Base-by-base conservation (phyloP, 768 basidiomycete genomes). In the Tulasnella sp. region DNA sequence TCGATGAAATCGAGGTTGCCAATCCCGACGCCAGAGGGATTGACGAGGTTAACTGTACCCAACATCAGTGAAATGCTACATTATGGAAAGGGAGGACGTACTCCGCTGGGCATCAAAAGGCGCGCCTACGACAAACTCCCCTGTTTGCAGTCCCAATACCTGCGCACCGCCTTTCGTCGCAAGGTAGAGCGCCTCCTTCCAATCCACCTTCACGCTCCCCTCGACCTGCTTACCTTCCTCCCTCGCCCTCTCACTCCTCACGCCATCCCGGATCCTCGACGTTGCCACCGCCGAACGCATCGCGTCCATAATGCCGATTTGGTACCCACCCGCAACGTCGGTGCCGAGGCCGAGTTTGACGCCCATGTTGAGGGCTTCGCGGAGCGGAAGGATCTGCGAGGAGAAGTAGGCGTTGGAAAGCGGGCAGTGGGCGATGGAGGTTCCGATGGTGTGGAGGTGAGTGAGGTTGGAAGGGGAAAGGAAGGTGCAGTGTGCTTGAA, bases 401-500 rank as follows among this genome's bases (percentile, higher is more conserved):
- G 86, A 90, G 68, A 93, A 90, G 69, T 93, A 94, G 2, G 78
- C 75, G 65, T 94, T 93, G 0, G 89, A 91, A 11, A 94, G 73
- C 0, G 91, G 91, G 67, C 91, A 94, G 63, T 90, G 87, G 0
- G 90, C 86, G 19, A 93, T 73, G 1, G 85, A 74, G 0, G 82
- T 78, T 14, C 80, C 78, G 25, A 66, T 67, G 3, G 62, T 60
- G 1, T 72, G 70, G 11, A 92, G 70, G 15, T 72, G 74, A 0
- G 70, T 65, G 9, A 90, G 72, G 32, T 80, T 73, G 0, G 74
- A 67, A 0, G 67, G 52, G n/a, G 70, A 65, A 31, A 91, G 74
- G 69, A 84, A 90, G 1, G 91, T 94, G 70, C 90, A 93, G 67
- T 93, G 91, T 0, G 89, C 90, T 72, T 90, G 86, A 11, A 92